Conservation (phyloP, 768 basidiomycete species). For the Mycena indigotica region DNA sequence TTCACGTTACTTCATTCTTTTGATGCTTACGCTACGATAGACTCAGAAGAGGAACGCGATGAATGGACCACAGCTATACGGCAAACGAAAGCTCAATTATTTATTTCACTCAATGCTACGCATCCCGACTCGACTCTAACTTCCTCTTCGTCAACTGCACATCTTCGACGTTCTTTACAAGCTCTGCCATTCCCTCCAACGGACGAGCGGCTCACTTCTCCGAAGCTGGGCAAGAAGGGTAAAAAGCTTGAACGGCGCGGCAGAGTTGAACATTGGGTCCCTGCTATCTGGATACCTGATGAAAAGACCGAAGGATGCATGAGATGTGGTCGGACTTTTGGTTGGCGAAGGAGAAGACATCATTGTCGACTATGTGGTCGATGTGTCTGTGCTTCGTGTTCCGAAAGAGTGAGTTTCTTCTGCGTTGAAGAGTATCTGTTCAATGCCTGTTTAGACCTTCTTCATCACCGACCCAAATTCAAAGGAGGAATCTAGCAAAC, state of each 20-base stretch:
- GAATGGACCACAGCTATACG: conserved; percentile 71
- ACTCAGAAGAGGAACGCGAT: conserved; percentile 56
- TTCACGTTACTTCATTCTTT: not conserved
- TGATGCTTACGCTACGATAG: conserved; percentile 34
- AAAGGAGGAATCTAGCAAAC: conserved; percentile 48
- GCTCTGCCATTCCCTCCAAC: conserved; percentile 70
- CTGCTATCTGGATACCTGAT: conserved; percentile 93
- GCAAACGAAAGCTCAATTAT: conserved; percentile 66
- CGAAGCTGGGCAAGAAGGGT: conserved; percentile 23
- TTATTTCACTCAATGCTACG: conserved; percentile 69
- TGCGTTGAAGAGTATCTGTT: too few species aligned
- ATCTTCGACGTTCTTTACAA: conserved; percentile 71
- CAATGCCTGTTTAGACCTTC: conserved; percentile 80
- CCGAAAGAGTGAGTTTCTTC: conserved; percentile 60
- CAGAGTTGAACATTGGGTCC: conserved; percentile 80
- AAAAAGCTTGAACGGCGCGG: conserved; percentile 40
- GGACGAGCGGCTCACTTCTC: conserved; percentile 44
- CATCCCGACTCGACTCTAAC: conserved; percentile 83
- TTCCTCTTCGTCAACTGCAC: conserved; percentile 73
- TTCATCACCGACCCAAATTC: conserved; percentile 65
- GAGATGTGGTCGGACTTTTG: conserved; percentile 77
- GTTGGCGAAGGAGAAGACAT: conserved; percentile 78
- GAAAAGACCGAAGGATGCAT: conserved; percentile 81
- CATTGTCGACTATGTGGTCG: conserved; percentile 86
- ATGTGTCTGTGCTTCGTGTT: conserved; percentile 86